Evolutionary conservation across 1,284 basidiomycete genomes (phyloP), one percentile per base, ranked within the genome.

Genomic region (Microbotryomycetes sp.): DNA sequence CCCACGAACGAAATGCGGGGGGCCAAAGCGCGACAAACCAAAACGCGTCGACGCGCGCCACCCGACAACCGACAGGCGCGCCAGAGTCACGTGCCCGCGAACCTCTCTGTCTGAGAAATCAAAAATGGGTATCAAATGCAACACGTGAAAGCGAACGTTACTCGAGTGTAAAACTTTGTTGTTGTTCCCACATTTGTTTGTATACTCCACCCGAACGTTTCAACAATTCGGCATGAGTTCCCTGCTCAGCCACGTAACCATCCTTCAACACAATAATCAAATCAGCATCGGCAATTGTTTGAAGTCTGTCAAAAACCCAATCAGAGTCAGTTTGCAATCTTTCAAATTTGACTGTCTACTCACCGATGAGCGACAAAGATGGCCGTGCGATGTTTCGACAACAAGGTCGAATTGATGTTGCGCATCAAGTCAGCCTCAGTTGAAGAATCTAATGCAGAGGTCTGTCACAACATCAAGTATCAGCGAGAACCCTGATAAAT

Each of bases 351-450:
- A 19, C 25, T 32, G 54, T 23, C 7, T 47, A 36, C 75, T 56
- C 52, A 79, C 78, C 81, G 74, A 70, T 96, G 92, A 0, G 92
- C 92, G 64, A 97, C 92, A 74, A 98, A 97, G 66, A 98, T 89
- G 63, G 90, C 92, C 7, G 94, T 98, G 56, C 91, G 83, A 6
- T 83, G 80, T 68, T 86, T 85, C 67, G 86, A 84, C 28, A 88
- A 77, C 25, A 98, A 79, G 0, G 84, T 85, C 19, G 77, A 79
- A 72, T 97, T 89, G 76, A 98, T 89, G 73, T 96, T 97, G 68
- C 84, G 83, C 92, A 97, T 97, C 55, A 98, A 79, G 74, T 96
- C 93, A 1, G 86, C 83, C 76, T 97, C 94, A 0, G 94, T 97
- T 70, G 91, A 88, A 3, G 89, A 88, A 73, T 98, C 96, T 62